Base-by-base conservation (phyloP, 2,329 filamentous ascomycete genomes). In the Fusarium sp. region DNA sequence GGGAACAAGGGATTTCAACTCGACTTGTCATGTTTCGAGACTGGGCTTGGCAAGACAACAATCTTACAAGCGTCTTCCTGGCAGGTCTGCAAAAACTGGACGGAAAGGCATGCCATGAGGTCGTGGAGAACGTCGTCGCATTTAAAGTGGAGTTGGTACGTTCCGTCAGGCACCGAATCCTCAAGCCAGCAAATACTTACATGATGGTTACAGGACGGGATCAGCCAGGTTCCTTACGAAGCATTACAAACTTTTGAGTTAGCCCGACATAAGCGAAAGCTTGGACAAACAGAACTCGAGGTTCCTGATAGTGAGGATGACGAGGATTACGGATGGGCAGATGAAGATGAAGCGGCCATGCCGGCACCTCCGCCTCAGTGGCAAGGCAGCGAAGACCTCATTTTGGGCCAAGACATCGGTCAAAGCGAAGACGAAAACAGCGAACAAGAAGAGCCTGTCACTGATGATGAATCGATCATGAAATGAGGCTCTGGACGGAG, bases 11-110 rank as follows among this genome's bases (percentile, higher is more conserved):
- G 38, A 85, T 98, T 42, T 89, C 90, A 70, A 93, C 90, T 47
- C 88, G 94, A 61, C 81, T 98, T 69, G 92, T 92, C 31, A 82
- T 98, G 39, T 97, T 96, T 81, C 89, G 93, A 77, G 94, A 98
- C 83, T 95, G 90, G 89, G 88, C 85, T 70, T 89, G 87, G 83
- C 82, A 83, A 59, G 82, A 83, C 48, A 82, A 83, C 49, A 82
- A 81, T 24, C 83, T 85, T 31, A 84, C 85, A 68, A 86, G 87
- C 74, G 82, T 89, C 48, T 87, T 89, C 65, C 86, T 93, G 74
- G 90, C 87, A 17, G 91, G 90, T 56, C 83, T 94, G 17, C 88
- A 93, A 78, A 94, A 93, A 81, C 81, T 89, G 42, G 87, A 90
- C 73, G 91, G 91, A 13, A 88, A 85, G 76, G 77, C 78, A 5